phyloP scores from a whole-genome alignment of 345 rosid genomes.

The Iberis pinnata region DNA sequence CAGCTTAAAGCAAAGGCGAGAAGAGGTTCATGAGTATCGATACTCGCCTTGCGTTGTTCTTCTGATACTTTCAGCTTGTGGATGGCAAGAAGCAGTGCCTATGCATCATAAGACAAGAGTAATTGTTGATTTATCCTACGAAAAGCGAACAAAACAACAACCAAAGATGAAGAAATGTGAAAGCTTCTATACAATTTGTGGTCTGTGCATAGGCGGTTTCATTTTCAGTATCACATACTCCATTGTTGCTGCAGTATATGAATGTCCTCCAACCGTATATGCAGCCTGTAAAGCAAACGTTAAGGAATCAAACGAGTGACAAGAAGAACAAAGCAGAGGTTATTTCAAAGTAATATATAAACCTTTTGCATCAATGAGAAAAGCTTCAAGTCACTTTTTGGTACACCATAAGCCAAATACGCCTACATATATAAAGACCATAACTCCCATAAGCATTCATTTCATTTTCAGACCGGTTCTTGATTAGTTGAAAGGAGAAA shows the following conservation, averaged over 20 bases:
- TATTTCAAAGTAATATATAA: constrained; percentile 18
- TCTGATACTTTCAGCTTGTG: constrained; percentile 75
- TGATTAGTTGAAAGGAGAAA: background rate
- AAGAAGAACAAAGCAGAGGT: background rate
- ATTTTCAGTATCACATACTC: constrained; percentile 75
- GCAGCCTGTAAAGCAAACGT: constrained; percentile 53
- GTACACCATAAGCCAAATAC: constrained; percentile 93
- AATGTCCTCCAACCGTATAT: constrained; percentile 87
- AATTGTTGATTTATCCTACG: constrained; percentile 2
- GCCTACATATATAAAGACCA: constrained; percentile 44
- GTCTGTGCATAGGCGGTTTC: constrained; percentile 85
- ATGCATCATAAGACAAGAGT: constrained; percentile 4
- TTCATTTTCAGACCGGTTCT: constrained; percentile 6
- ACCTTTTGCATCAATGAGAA: constrained; percentile 98
- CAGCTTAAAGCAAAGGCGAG: constrained; percentile 74
- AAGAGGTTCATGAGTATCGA: constrained; percentile 59
- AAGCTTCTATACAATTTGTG: constrained; percentile 61
- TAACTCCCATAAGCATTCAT: constrained; percentile 17
- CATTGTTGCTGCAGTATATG: constrained; percentile 70
- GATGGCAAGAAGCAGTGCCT: constrained; percentile 83
- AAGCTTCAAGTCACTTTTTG: constrained; percentile 84
- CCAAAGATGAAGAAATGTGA: background rate
- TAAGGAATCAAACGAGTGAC: background rate
- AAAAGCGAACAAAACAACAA: background rate
- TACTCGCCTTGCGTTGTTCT: constrained; percentile 60